These are phyloP conservation scores for Coemansia aciculifera DNA, from an alignment of 192 early-diverging fungal genomes.

Conservation along the genomic window DNA sequence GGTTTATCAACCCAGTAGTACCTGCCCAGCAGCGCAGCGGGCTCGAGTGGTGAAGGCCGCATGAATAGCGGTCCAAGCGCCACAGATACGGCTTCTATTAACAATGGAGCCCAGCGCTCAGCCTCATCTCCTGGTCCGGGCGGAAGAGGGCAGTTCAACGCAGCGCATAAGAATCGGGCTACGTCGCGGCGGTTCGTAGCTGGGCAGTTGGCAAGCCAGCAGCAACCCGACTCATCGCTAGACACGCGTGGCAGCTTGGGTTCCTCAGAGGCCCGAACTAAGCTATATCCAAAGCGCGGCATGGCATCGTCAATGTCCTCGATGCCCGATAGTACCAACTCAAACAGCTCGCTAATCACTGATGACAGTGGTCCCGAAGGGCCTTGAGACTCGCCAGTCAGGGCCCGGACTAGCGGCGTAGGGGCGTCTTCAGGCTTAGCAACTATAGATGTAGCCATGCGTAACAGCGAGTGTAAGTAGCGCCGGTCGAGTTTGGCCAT, in stretches of 20 bases:
- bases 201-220: constrained; percentile 38
- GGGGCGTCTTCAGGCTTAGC: not conserved
- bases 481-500: constrained; percentile 34
- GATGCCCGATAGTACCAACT: constrained; percentile 35
- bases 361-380: not conserved
- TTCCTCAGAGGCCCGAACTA: not conserved
- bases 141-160: not conserved
- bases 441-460: constrained; percentile 14
- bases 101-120: constrained; percentile 2
- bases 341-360: constrained; percentile 21
- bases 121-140: not conserved
- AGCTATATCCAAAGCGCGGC: constrained; percentile 12
- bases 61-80: not conserved
- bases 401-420: constrained; percentile 7
- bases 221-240: constrained; percentile 38
- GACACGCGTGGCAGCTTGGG: constrained; percentile 31
- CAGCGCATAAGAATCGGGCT: constrained; percentile 15
- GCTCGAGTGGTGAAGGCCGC: not conserved
- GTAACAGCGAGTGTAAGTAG: constrained; percentile 27
- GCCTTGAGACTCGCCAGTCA: not conserved
- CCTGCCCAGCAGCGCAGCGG: not conserved
- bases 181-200: constrained; percentile 1
- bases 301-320: constrained; percentile 36
- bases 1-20: constrained; percentile 32
- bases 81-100: not conserved